Evolutionary conservation across 352 stramenopile species (phyloP), one percentile per base, ranked within the genome.

Genomic region (Phytophthora hybrid): DNA sequence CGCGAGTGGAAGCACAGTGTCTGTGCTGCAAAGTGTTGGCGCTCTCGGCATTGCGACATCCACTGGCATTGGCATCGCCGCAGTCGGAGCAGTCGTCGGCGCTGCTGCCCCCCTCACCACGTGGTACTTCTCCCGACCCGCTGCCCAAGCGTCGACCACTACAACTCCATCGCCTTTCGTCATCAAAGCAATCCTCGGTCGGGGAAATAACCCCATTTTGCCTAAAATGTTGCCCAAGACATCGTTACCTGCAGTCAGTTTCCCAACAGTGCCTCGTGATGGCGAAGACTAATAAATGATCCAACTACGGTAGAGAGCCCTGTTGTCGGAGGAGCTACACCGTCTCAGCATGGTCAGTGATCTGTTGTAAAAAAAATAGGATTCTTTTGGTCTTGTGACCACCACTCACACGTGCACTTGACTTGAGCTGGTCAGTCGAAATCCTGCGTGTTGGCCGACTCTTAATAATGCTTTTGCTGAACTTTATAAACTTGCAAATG

Each of bases 1-100:
- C n/a, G 74, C 66, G 13, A 69, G 73, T 51, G 77, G 79, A 7
- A 76, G 80, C 54, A 63, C 62, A 13, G 79, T 84, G 6, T 73
- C 82, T 1, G 66, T 74, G 26, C 37, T 85, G 56, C 82, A 90
- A 44, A 84, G 73, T 29, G 70, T 88, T 19, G 78, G 82, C 4
- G 51, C 34, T 5, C 13, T 68, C 54, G 61, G 61, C 7, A 5
- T 68, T 13, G 26, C 52, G n/a, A 39, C 26, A 26, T 23, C 26
- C 7, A 39, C 26, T 6, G 52, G 52, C 11, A 14, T 39, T 11
- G 52, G 52, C 5, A 37, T 59, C 7, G 52, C 52, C 14, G 52
- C 52, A 21, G 29, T 37, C 26, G 52, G 52, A 5, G 52, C 52
- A n/a, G 29, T 39, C 23, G 52, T 58, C 14, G 26, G 52, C 4